phyloP scores from a whole-genome alignment of 2,329 filamentous ascomycete species.

The Periconia macrospinosa region DNA sequence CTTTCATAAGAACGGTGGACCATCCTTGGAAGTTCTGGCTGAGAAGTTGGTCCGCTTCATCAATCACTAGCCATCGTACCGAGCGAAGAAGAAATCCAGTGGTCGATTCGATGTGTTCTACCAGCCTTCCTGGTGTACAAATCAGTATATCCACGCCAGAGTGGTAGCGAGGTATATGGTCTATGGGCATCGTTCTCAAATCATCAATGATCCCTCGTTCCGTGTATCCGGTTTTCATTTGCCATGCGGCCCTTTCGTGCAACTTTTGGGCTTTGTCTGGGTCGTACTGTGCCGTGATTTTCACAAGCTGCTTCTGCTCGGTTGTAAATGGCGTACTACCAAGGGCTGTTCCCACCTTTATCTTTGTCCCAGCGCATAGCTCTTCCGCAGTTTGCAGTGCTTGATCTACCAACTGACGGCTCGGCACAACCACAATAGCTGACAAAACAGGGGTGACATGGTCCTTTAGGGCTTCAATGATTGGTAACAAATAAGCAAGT shows the following conservation, averaged over 20 bases:
- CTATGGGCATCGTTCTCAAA: constrained; percentile 46
- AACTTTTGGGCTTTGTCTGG: constrained; percentile 59
- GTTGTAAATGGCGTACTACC: constrained; percentile 74
- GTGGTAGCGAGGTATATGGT: constrained; percentile 65
- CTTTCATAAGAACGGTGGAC: constrained; percentile 69
- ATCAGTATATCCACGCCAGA: constrained; percentile 86
- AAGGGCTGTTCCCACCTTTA: constrained; percentile 79
- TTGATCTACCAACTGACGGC: constrained; percentile 85
- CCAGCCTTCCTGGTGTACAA: constrained; percentile 86
- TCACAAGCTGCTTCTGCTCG: constrained; percentile 65
- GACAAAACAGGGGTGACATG: constrained; percentile 68
- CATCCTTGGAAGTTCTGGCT: constrained; percentile 93
- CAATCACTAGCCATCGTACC: constrained; percentile 85
- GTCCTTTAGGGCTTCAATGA: constrained; percentile 74
- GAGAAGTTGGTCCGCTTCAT: constrained; percentile 90
- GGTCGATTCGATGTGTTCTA: constrained; percentile 86
- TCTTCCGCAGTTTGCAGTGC: constrained; percentile 74
- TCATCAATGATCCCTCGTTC: constrained; percentile 44
- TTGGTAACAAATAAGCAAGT: constrained; percentile 83
- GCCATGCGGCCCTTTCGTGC: constrained; percentile 44
- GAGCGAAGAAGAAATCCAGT: constrained; percentile 77
- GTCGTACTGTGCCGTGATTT: constrained; percentile 63
- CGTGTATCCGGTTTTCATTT: constrained; percentile 33
- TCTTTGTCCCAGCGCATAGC: constrained; percentile 70
- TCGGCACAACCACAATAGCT: constrained; percentile 85